Evolutionary conservation across 768 basidiomycete genomes (phyloP).

Genomic region (Lactifluus echinatus): DNA sequence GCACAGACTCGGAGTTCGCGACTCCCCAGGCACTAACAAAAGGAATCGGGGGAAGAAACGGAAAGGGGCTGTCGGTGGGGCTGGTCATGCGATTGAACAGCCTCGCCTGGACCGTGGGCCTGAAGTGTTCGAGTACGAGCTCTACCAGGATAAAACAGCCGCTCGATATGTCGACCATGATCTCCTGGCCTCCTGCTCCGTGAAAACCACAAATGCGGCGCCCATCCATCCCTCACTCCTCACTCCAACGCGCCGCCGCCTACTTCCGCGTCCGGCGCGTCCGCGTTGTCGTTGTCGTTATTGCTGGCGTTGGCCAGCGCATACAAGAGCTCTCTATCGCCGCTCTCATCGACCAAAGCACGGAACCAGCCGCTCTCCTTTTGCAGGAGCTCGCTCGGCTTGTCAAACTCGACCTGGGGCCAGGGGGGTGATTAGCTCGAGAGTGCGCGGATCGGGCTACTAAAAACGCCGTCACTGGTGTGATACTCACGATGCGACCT

Average conservation of each 20-base stretch:
- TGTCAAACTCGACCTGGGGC: slow-evolving; percentile 42
- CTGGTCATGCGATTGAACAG: neutral
- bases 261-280: too few species aligned
- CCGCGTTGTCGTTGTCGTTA: too few species aligned
- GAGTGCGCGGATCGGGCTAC: too few species aligned
- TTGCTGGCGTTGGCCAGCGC: slow-evolving; percentile 24
- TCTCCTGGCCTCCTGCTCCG: too few species aligned
- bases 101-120: slow-evolving; percentile 21
- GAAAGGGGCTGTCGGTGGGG: neutral
- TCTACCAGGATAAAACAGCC: slow-evolving; percentile 73
- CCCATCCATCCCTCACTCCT: too few species aligned
- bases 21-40: neutral
- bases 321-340: slow-evolving; percentile 31
- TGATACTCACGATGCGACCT: slow-evolving; percentile 31
- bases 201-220: too few species aligned
- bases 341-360: slow-evolving; percentile 34
- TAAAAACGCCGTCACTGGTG: too few species aligned
- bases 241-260: too few species aligned
- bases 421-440: too few species aligned
- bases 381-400: slow-evolving; percentile 33
- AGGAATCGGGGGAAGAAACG: slow-evolving; percentile 14
- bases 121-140: slow-evolving; percentile 34
- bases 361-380: slow-evolving; percentile 30
- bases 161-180: too few species aligned
- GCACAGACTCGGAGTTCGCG: neutral